Evolutionary conservation across 1,139 yeast genomes (phyloP).

Genomic region (Sugiyamaella neomexicana): DNA sequence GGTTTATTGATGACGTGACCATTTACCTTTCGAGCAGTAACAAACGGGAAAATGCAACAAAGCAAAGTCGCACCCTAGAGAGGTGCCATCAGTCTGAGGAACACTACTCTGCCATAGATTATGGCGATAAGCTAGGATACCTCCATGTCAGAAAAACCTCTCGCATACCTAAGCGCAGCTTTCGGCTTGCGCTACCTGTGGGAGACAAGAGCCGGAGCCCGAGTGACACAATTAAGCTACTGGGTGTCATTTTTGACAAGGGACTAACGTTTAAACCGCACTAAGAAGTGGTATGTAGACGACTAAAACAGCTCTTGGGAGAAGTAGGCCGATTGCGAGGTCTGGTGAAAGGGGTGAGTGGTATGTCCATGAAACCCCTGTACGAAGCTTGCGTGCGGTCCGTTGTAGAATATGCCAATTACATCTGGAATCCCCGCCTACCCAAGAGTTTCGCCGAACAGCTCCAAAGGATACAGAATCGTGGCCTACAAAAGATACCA

Average conservation of each 20-base stretch:
- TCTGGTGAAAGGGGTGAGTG: background rate
- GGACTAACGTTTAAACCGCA: background rate
- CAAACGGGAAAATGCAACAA: background rate
- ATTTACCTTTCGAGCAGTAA: background rate
- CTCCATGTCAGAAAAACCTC: background rate
- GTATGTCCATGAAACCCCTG: background rate
- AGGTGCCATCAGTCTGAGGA: background rate
- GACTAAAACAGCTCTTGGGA: background rate
- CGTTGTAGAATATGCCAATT: background rate
- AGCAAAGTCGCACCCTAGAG: background rate
- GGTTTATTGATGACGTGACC: conserved; percentile 1
- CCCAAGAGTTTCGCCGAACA: background rate
- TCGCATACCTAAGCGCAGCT: background rate
- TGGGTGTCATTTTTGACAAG: background rate
- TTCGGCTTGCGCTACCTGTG: background rate
- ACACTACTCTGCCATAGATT: background rate
- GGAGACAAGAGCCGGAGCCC: background rate
- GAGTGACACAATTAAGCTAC: background rate
- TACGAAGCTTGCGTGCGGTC: background rate
- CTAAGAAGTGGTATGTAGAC: background rate
- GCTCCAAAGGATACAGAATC: background rate
- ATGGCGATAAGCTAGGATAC: background rate
- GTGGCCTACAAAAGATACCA: background rate
- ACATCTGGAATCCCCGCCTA: background rate
- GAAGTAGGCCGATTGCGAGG: background rate